These are phyloP conservation scores for Mycena crocata DNA, from an alignment of 768 basidiomycete species.

Conservation along the genomic window DNA sequence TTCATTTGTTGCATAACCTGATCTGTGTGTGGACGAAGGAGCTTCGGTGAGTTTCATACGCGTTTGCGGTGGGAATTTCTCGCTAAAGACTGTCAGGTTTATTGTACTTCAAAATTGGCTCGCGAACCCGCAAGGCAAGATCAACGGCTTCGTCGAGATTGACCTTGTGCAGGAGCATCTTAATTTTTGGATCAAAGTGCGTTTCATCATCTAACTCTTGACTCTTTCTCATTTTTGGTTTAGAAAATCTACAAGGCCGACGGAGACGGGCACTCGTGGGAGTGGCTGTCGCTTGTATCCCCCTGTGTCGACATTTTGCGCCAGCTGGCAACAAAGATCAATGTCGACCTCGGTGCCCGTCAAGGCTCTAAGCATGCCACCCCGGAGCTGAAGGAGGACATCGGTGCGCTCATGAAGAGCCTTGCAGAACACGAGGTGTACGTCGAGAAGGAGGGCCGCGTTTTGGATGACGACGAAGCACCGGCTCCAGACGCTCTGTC, in stretches of 20 bases:
- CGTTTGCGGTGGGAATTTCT: neutral
- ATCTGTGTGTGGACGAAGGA: slow-evolving; percentile 37
- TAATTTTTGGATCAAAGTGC: slow-evolving; percentile 49
- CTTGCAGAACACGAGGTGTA: slow-evolving; percentile 12
- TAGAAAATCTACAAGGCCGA: slow-evolving; percentile 9
- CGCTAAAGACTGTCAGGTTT: slow-evolving; percentile 23
- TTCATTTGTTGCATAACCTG: slow-evolving; percentile 43
- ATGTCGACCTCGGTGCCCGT: slow-evolving; percentile 4
- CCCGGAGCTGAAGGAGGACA: neutral
- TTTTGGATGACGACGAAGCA: neutral
- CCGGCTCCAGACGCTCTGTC: neutral
- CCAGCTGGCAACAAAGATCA: slow-evolving; percentile 1
- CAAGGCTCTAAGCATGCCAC: slow-evolving; percentile 18
- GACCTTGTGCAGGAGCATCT: slow-evolving; percentile 49
- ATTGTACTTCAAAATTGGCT: slow-evolving; percentile 48
- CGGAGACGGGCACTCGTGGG: slow-evolving; percentile 44
- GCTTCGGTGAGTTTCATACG: slow-evolving; percentile 33
- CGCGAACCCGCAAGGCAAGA: slow-evolving; percentile 44
- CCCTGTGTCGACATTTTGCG: slow-evolving; percentile 36
- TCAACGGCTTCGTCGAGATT: slow-evolving; percentile 41
- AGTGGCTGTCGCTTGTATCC: slow-evolving; percentile 43
- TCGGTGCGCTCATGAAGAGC: slow-evolving; percentile 10
- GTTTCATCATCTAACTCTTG: neutral
- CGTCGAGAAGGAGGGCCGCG: neutral
- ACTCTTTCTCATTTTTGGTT: neutral